Evolutionary conservation across 2,329 filamentous ascomycete genomes (phyloP), one percentile per base, ranked within the genome.

Genomic region (Clonostachys solani): DNA sequence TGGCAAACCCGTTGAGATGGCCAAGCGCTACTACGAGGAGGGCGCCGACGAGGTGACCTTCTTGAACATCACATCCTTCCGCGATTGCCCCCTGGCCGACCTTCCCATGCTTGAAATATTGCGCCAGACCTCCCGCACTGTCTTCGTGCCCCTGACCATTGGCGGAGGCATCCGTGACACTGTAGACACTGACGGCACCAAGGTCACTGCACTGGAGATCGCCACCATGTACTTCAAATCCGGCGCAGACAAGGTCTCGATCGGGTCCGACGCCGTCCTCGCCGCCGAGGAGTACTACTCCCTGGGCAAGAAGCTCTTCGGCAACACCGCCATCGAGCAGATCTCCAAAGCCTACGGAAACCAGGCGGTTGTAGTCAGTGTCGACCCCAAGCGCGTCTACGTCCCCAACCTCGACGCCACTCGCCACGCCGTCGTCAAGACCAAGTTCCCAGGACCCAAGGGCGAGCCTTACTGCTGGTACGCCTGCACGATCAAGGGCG

Each of bases 21-120:
- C 94, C 9, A 83, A 83, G 67, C 84, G 82, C 60, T 99, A 99
- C 75, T 99, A 97, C 74, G 86, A 95, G 61, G 90, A 96, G 69
- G 94, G 94, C 50, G 92, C 94, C 12, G 94, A 99, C 67, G 94
- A 99, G 69, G 81, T 99, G 47, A 96, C 92, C 1, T 99, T 99
- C 68, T 78, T 99, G 56, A 99, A 99, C 77, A 99, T 99, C 62
- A 99, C 92, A 2, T 94, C 87, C 17, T 99, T 99, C 80, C 86
- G 94, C 52, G 94, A 97, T 72, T 95, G 91, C 54, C 94, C 94
- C 8, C 70, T 97, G 12, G 89, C 86, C 54, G 94, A 99, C 69
- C 74, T 92, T 5, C 94, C 94, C 8, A 99, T 99, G 94, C 83
- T 99, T 45, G 92, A 99, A 70, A 85, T 99, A 47, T 75, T 99